Percentiles rank a stretch among this genome's conserved stretches.
These are phyloP conservation scores for Wallacemonas sp. DNA, from an alignment of 208 protist species.

Conservation along the genomic window DNA sequence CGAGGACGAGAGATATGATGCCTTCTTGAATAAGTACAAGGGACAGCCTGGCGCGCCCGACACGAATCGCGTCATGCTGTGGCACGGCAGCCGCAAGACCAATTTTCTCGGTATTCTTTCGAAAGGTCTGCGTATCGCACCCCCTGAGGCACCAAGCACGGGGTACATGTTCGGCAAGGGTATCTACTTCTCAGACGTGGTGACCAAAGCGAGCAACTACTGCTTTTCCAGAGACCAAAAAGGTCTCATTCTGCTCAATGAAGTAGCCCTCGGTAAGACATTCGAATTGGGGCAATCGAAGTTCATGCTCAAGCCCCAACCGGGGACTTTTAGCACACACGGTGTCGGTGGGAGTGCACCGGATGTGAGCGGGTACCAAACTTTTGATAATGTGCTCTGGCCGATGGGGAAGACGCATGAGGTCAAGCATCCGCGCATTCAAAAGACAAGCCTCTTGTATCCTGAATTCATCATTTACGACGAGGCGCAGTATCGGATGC, in stretches of 20 bases:
- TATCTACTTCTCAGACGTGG: slow-evolving; percentile 75
- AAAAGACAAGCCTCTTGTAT: slow-evolving; percentile 43
- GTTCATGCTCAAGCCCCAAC: slow-evolving; percentile 46
- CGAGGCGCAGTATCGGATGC: slow-evolving; percentile 53
- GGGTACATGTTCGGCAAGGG: slow-evolving; percentile 87
- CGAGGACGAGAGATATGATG: slow-evolving; percentile 35
- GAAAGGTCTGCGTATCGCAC: slow-evolving; percentile 83
- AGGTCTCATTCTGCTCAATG: slow-evolving; percentile 60
- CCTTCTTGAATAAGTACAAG: slow-evolving; percentile 12
- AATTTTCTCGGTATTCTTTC: slow-evolving; percentile 88
- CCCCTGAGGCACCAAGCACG: slow-evolving; percentile 79
- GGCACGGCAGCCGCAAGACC: slow-evolving; percentile 77
- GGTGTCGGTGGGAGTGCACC: slow-evolving; percentile 34
- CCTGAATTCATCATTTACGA: slow-evolving; percentile 90
- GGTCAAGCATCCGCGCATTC: slow-evolving; percentile 12
- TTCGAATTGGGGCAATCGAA: slow-evolving; percentile 36
- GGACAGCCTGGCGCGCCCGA: slow-evolving; percentile 7
- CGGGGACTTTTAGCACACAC: slow-evolving; percentile 38
- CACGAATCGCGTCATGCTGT: slow-evolving; percentile 58
- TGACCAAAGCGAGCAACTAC: slow-evolving; percentile 63
- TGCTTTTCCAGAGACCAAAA: slow-evolving; percentile 40
- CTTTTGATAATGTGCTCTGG: slow-evolving; percentile 35
- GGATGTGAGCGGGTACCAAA: slow-evolving; percentile 12
- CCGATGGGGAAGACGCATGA: slow-evolving; percentile 25
- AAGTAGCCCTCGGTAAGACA: slow-evolving; percentile 75